Conservation (phyloP, 2,329 filamentous ascomycete genomes). For the Allantophomopsis cytisporea region DNA sequence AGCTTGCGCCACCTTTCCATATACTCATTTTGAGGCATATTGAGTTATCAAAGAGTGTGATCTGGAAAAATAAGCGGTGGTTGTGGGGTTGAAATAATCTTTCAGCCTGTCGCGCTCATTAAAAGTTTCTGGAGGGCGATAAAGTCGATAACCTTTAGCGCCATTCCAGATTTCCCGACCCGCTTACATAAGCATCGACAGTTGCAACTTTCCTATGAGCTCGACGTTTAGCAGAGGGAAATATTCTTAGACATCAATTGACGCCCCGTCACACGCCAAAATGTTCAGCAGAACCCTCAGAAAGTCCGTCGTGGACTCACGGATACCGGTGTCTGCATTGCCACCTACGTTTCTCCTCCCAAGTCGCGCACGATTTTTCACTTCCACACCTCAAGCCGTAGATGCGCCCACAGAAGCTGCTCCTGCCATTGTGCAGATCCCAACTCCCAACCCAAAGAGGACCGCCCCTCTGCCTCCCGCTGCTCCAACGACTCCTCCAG, state of each 20-base stretch:
- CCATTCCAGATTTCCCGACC: no score
- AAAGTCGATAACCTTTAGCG: no score
- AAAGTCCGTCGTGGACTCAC: conserved; percentile 48
- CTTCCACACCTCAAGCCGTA: conserved; percentile 34
- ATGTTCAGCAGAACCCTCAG: conserved; percentile 36
- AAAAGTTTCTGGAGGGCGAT: conserved; percentile 3
- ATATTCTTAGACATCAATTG: neutral
- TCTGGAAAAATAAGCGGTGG: no score
- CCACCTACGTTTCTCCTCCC: conserved; percentile 38
- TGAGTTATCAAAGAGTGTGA: no score
- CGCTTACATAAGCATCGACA: no score
- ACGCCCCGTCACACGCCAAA: conserved; percentile 2
- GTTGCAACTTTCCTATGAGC: no score
- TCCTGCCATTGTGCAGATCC: neutral
- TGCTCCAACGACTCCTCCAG: conserved; percentile 12
- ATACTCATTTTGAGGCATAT: conserved; percentile 66
- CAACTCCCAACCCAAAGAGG: neutral
- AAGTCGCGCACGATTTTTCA: conserved; percentile 26
- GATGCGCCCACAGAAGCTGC: conserved; percentile 15
- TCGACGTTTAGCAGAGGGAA: neutral
- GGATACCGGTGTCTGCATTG: conserved; percentile 23
- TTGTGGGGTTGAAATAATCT: no score
- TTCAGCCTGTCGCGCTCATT: conserved; percentile 1
- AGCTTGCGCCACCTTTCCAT: conserved; percentile 68
- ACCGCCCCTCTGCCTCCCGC: conserved; percentile 7